A percentile compares a stretch with the other conserved stretches of the same genome.
These are phyloP conservation scores for Fusarium heterosporum DNA, from an alignment of 2,329 filamentous ascomycete genomes.

Conservation along the genomic window DNA sequence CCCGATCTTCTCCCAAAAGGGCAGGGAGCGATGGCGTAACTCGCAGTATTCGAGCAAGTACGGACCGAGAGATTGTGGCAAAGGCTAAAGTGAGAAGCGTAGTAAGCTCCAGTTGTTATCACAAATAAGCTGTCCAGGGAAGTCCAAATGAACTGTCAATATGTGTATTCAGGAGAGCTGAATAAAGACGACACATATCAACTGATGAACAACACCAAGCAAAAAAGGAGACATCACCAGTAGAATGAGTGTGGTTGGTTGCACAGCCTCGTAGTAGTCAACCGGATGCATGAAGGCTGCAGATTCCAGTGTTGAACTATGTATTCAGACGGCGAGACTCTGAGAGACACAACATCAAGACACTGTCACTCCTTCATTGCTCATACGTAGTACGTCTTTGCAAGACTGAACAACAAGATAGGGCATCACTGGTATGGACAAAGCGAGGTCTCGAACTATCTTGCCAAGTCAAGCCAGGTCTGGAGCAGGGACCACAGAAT, in stretches of 20 bases:
- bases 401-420: not conserved
- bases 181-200: not conserved
- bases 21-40: not conserved
- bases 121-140: not conserved
- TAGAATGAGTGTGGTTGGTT: not conserved
- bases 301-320: not conserved
- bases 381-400: not conserved
- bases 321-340: not conserved
- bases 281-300: not conserved
- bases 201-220: not conserved
- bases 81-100: not conserved
- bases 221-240: not conserved
- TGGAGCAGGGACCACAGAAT: not conserved
- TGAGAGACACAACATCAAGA: not conserved
- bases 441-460: not conserved
- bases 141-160: not conserved
- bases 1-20: not conserved
- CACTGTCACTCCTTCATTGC: not conserved
- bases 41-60: not conserved
- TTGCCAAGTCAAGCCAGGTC: not conserved
- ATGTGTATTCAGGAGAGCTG: not conserved
- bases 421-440: not conserved
- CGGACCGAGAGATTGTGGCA: not conserved
- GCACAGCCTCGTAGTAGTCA: not conserved
- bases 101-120: not conserved